These are phyloP conservation scores for Phytophthora multivora DNA, from an alignment of 352 stramenopile genomes.

Conservation along the genomic window DNA sequence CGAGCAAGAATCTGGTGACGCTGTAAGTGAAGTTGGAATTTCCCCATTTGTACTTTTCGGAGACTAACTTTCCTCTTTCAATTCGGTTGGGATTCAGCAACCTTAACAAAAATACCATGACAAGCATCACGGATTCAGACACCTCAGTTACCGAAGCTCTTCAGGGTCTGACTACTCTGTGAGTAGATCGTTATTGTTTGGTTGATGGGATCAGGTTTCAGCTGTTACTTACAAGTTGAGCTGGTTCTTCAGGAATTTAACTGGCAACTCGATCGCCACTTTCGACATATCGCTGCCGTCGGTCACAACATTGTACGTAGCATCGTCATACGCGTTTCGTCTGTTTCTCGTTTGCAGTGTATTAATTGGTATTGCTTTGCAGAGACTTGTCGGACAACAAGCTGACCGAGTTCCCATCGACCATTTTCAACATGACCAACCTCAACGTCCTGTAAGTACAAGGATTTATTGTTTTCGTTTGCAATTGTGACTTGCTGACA, in stretches of 20 bases:
- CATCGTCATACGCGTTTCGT: neutral
- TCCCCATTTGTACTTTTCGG: neutral
- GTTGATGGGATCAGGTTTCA: neutral
- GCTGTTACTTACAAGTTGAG: constrained; percentile 5
- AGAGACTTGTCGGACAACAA: constrained; percentile 62
- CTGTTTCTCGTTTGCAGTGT: neutral
- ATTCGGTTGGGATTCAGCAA: constrained; percentile 42
- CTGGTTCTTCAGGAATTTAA: constrained; percentile 42
- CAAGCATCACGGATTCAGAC: constrained; percentile 40
- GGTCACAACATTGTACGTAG: constrained; percentile 46
- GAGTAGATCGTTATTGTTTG: constrained; percentile 7
- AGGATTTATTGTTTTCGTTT: neutral
- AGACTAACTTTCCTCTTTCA: neutral
- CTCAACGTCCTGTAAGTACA: constrained; percentile 63
- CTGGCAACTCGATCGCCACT: constrained; percentile 47
- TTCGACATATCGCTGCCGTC: constrained; percentile 49
- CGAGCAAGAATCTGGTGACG: constrained; percentile 48
- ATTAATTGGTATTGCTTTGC: constrained; percentile 6
- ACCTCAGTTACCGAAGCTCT: constrained; percentile 40
- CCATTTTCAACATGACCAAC: constrained; percentile 74
- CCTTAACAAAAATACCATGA: constrained; percentile 64
- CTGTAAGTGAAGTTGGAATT: constrained; percentile 45
- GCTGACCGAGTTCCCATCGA: constrained; percentile 54
- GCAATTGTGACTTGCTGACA: neutral
- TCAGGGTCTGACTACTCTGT: constrained; percentile 54